Evolutionary conservation across 768 basidiomycete genomes (phyloP).

Genomic region (Mycena maculata): DNA sequence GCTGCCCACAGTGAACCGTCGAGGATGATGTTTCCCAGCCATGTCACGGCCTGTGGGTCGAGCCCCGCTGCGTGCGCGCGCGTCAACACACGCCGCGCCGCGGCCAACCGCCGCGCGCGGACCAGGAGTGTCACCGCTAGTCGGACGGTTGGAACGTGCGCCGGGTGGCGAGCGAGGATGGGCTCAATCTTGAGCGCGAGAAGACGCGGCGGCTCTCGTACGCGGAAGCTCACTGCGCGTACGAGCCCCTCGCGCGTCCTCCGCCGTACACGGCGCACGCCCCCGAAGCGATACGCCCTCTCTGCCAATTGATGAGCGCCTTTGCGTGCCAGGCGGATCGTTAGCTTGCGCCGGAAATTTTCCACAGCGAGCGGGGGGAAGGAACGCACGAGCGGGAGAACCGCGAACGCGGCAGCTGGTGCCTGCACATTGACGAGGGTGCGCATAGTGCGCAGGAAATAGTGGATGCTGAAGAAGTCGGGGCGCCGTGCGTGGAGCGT

Average conservation of each 20-base stretch:
- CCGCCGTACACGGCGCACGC: constrained; percentile 8
- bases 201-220: constrained; percentile 29
- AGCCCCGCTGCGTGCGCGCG: constrained; percentile 40
- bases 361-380: constrained; percentile 36
- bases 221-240: constrained; percentile 41
- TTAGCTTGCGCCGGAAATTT: constrained; percentile 48
- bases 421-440: constrained; percentile 56
- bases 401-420: constrained; percentile 47
- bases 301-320: constrained; percentile 47
- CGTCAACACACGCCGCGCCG: constrained; percentile 58
- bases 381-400: constrained; percentile 38
- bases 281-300: constrained; percentile 31
- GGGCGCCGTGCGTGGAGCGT: constrained; percentile 49
- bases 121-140: constrained; percentile 53
- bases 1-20: constrained; percentile 52
- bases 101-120: constrained; percentile 53
- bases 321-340: constrained; percentile 42
- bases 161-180: constrained; percentile 40
- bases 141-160: constrained; percentile 43
- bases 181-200: constrained; percentile 38
- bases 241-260: constrained; percentile 41
- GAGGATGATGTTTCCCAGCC: constrained; percentile 69
- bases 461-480: constrained; percentile 52
- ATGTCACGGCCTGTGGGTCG: constrained; percentile 49
- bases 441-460: constrained; percentile 53